Evolutionary conservation across 2,329 filamentous ascomycete species (phyloP).

Genomic region (Phaeosphaeria sp.): DNA sequence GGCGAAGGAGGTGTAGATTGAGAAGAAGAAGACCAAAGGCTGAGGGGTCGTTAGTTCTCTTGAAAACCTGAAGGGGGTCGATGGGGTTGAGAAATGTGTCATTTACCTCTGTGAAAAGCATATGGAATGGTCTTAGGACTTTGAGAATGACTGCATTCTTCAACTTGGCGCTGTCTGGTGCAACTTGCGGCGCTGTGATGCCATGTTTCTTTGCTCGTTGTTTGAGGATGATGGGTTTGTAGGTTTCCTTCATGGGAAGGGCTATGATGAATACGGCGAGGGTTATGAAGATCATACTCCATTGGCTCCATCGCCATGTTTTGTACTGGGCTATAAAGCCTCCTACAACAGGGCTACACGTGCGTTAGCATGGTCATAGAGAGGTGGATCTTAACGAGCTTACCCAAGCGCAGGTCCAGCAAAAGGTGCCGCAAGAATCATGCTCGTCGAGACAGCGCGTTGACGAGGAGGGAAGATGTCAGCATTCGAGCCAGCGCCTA

Average conservation of each 20-base stretch:
- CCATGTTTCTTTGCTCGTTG: conserved; percentile 42
- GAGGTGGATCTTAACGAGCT: conserved; percentile 6
- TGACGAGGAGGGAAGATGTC: conserved; percentile 46
- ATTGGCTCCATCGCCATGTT: conserved; percentile 53
- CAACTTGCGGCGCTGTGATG: conserved; percentile 21
- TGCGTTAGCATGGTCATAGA: not conserved
- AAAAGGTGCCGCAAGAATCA: conserved; percentile 52
- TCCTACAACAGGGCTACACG: conserved; percentile 49
- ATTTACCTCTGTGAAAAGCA: conserved; percentile 40
- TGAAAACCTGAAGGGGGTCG: not conserved
- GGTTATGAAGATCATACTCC: conserved; percentile 52
- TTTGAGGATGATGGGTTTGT: conserved; percentile 58
- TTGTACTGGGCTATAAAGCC: conserved; percentile 56
- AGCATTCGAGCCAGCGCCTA: conserved; percentile 51
- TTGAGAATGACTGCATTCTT: not conserved
- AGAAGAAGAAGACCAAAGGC: conserved; percentile 44
- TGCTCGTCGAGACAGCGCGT: conserved; percentile 42
- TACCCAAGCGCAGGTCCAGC: conserved; percentile 48
- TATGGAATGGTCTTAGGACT: conserved; percentile 58
- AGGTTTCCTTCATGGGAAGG: conserved; percentile 61
- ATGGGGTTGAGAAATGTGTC: not conserved
- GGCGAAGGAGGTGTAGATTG: conserved; percentile 44
- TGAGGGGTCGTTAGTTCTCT: conserved; percentile 7
- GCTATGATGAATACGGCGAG: conserved; percentile 46
- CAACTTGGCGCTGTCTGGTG: not conserved